Evolutionary conservation across 768 basidiomycete genomes (phyloP).

Genomic region (Amanita brunnescens): DNA sequence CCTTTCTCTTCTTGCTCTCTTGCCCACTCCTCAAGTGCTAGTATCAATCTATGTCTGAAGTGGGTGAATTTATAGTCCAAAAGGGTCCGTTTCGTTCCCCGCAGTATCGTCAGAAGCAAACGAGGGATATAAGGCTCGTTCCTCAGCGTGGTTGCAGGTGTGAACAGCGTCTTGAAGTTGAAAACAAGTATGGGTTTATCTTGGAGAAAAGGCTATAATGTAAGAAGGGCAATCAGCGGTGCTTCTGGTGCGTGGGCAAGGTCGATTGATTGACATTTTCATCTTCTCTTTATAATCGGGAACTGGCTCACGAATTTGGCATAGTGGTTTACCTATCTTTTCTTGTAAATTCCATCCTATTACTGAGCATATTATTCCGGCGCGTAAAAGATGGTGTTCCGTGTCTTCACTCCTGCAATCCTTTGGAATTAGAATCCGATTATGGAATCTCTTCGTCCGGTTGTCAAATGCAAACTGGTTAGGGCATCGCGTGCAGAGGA

Average conservation of each 20-base stretch:
- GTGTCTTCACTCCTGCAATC: constrained; percentile 31
- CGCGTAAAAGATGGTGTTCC: constrained; percentile 35
- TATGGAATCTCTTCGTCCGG: constrained; percentile 29
- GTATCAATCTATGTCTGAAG: constrained; percentile 35
- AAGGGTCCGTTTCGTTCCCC: constrained; percentile 29
- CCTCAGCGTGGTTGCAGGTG: constrained; percentile 33
- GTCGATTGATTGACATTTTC: constrained; percentile 37
- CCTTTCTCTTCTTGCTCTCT: constrained; percentile 39
- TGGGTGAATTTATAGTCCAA: constrained; percentile 37
- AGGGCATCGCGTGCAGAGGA: constrained; percentile 48
- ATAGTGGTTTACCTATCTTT: constrained; percentile 40
- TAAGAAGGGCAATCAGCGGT: too few relatives aligned
- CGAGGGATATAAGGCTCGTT: constrained; percentile 40
- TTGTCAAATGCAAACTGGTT: constrained; percentile 35
- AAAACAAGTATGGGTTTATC: constrained; percentile 46
- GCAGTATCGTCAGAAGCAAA: constrained; percentile 33
- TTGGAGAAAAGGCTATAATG: constrained; percentile 42
- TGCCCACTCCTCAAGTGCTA: constrained; percentile 36
- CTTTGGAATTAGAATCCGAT: constrained; percentile 38
- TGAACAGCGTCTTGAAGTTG: constrained; percentile 48
- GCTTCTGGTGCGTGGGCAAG: not conserved
- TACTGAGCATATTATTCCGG: constrained; percentile 37
- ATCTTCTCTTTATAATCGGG: constrained; percentile 44
- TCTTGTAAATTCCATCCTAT: constrained; percentile 39
- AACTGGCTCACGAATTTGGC: constrained; percentile 38